Conservation (phyloP, 2,329 filamentous ascomycete genomes). For the Phaeosphaeriaceae sp. region DNA sequence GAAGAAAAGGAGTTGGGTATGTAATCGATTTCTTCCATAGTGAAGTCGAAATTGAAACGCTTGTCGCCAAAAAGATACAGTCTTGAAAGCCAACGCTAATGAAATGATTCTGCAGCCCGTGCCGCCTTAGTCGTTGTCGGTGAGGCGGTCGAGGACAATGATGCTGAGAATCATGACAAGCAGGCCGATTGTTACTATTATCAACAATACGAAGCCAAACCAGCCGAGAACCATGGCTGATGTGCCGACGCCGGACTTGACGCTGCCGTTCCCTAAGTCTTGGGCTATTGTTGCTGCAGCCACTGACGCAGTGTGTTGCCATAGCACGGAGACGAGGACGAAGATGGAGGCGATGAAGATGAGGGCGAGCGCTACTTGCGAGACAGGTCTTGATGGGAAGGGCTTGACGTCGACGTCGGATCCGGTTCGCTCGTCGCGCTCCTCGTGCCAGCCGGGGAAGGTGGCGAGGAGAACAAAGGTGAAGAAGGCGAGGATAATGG, state of each 20-base stretch:
- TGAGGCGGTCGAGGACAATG: slow-evolving; percentile 71
- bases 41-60: slow-evolving; percentile 26
- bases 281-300: slow-evolving; percentile 92
- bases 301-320: slow-evolving; percentile 96
- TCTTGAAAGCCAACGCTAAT: slow-evolving; percentile 22
- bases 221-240: slow-evolving; percentile 96
- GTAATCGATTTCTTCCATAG: slow-evolving; percentile 26
- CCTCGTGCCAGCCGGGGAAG: slow-evolving; percentile 97
- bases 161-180: slow-evolving; percentile 98
- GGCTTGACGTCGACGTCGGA: slow-evolving; percentile 91
- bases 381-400: slow-evolving; percentile 90
- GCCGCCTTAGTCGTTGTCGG: slow-evolving; percentile 46
- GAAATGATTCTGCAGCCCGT: slow-evolving; percentile 1
- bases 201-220: slow-evolving; percentile 93
- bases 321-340: slow-evolving; percentile 72
- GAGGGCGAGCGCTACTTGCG: slow-evolving; percentile 89
- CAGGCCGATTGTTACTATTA: slow-evolving; percentile 93
- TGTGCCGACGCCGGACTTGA: slow-evolving; percentile 87
- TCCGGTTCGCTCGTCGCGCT: slow-evolving; percentile 75
- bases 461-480: slow-evolving; percentile 94
- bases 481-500: slow-evolving; percentile 95
- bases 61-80: slow-evolving; percentile 36
- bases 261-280: slow-evolving; percentile 88
- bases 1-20: slow-evolving; percentile 33
- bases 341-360: slow-evolving; percentile 78